A percentile compares a stretch with the other conserved stretches of the same genome.
Conservation (phyloP, 2,329 filamentous ascomycete species). For the Colletotrichum lindemuthianum region DNA sequence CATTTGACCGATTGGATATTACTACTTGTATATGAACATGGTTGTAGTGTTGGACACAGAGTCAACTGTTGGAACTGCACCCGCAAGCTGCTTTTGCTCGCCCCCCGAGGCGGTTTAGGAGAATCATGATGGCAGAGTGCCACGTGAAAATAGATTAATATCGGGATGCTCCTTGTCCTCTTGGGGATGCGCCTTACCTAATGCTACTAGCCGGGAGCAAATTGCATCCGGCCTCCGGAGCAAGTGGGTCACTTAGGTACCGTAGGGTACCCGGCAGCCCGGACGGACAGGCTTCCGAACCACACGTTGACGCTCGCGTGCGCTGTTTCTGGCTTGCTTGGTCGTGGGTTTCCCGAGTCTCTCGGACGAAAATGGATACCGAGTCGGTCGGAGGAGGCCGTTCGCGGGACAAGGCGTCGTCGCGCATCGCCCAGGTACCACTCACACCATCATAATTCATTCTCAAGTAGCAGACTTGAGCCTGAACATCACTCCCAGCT, state of each 20-base stretch:
- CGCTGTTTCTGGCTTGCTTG: background rate
- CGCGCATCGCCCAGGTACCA: conserved; percentile 25
- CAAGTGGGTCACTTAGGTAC: conserved; percentile 17
- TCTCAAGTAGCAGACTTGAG: too few species aligned
- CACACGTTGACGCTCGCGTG: background rate
- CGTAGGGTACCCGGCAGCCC: conserved; percentile 1
- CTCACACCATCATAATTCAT: too few species aligned
- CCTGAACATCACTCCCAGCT: background rate
- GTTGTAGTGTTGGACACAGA: too few species aligned
- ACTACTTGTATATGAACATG: too few species aligned
- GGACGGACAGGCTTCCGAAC: conserved; percentile 3
- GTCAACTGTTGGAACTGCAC: too few species aligned
- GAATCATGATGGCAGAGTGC: too few species aligned
- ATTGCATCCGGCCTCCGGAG: conserved; percentile 16
- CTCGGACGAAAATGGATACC: conserved; percentile 4
- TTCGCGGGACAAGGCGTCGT: conserved; percentile 6
- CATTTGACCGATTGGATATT: too few species aligned
- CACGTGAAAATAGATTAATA: background rate
- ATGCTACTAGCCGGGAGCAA: conserved; percentile 24
- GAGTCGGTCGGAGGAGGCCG: conserved; percentile 15
- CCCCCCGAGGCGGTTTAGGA: too few species aligned
- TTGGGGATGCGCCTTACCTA: conserved; percentile 18
- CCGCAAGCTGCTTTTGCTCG: background rate
- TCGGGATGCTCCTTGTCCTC: conserved; percentile 22
- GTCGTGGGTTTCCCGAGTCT: background rate